A percentile compares a stretch with the other conserved stretches of the same genome.
Conservation (phyloP, 306 rosid genomes). For the Begonia fuchsioides region DNA sequence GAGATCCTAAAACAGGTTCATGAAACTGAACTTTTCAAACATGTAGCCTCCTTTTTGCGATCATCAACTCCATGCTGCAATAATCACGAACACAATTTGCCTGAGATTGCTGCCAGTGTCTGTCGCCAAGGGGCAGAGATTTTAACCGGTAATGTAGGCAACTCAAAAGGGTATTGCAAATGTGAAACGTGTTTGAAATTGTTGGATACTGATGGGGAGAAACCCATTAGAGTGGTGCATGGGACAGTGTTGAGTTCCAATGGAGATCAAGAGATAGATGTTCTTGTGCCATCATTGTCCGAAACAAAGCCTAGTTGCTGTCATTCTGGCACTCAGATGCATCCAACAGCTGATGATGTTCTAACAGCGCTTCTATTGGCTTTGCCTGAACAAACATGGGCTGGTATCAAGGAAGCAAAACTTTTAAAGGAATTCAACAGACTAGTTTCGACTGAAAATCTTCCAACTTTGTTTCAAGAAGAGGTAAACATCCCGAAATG, state of each 20-base stretch:
- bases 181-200: conserved; percentile 54
- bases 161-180: conserved; percentile 40
- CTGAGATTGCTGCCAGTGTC: conserved; percentile 61
- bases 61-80: conserved; percentile 22
- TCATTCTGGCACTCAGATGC: conserved; percentile 32
- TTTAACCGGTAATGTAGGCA: conserved; percentile 34
- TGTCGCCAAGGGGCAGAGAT: conserved; percentile 90
- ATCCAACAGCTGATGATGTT: conserved; percentile 70
- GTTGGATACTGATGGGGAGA: conserved; percentile 45
- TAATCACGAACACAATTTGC: conserved; percentile 29
- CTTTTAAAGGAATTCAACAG: conserved; percentile 41
- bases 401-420: conserved; percentile 40
- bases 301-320: conserved; percentile 20
- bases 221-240: conserved; percentile 48
- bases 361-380: conserved; percentile 74
- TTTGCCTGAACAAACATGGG: conserved; percentile 71
- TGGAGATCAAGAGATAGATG: conserved; percentile 54
- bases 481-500: conserved; percentile 38
- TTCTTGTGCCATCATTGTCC: conserved; percentile 59
- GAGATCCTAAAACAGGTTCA: conserved; percentile 75
- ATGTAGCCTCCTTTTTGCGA: conserved; percentile 42
- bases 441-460: conserved; percentile 51
- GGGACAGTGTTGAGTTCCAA: conserved; percentile 59
- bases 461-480: conserved; percentile 81
- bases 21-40: conserved; percentile 58